A percentile compares a stretch with the other conserved stretches of the same genome.
These are phyloP conservation scores for Rhodotorula paludigena DNA, from an alignment of 768 basidiomycete species.

Conservation along the genomic window DNA sequence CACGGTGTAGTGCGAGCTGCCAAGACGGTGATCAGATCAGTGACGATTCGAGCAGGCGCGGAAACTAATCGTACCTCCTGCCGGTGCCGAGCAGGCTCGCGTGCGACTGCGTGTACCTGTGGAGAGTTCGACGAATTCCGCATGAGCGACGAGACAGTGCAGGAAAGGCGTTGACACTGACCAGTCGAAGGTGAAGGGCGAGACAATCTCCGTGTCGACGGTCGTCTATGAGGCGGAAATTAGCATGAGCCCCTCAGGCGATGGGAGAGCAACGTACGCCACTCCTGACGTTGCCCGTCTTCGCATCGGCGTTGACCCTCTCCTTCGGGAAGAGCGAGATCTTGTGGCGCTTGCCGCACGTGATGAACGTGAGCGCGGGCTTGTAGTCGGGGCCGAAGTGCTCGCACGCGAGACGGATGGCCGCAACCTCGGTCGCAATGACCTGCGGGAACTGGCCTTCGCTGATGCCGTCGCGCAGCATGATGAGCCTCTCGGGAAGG, in stretches of 20 bases:
- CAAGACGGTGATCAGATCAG: neutral
- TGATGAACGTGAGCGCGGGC: neutral
- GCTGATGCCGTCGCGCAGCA: slow-evolving; percentile 18
- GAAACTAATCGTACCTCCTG: neutral
- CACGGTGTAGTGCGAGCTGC: slow-evolving; percentile 28
- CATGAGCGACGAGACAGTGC: neutral
- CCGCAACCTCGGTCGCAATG: slow-evolving; percentile 4
- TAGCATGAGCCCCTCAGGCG: too few relatives aligned
- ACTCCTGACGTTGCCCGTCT: slow-evolving; percentile 14
- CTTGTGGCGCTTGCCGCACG: slow-evolving; percentile 3
- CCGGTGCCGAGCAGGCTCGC: slow-evolving; percentile 14
- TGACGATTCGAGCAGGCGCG: too few relatives aligned
- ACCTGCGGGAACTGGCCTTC: slow-evolving; percentile 17
- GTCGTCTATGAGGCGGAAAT: neutral
- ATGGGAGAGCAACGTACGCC: neutral
- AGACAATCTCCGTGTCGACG: slow-evolving; percentile 5
- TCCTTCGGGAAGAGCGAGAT: neutral
- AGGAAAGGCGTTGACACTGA: neutral
- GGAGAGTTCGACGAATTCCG: too few relatives aligned
- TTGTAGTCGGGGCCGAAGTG: neutral
- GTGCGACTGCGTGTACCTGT: neutral
- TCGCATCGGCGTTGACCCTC: neutral
- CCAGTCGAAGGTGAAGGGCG: slow-evolving; percentile 12
- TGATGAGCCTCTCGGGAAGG: slow-evolving; percentile 5
- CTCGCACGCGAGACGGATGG: slow-evolving; percentile 1